Base-by-base conservation (phyloP, 2,329 filamentous ascomycete genomes). In the Fusarium anthophilum region DNA sequence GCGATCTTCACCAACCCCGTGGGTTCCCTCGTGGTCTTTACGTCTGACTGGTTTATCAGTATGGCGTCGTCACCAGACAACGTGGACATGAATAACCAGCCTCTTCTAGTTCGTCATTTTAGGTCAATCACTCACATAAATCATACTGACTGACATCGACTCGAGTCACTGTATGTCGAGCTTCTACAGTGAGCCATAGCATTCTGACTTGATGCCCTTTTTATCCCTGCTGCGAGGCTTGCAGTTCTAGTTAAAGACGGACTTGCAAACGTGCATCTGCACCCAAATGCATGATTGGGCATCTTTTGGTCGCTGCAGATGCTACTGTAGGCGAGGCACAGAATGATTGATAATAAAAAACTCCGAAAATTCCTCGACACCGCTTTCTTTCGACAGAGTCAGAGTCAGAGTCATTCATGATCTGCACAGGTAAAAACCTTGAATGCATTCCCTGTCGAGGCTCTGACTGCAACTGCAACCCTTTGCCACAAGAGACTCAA, bases 11-110 rank as follows among this genome's bases (percentile, higher is more conserved):
- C 41, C 72, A 74, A 61, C 60, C 72, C 62, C 72, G 53, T 68
- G 41, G 45, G 41, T 62, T 72, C 28, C 15, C 66, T 69, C 48
- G 65, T 63, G 66, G 66, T 47, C 38, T 51, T 39, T 18, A 50
- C 48, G 32, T 69, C 66, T 69, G 66, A 69, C 66, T 69, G 66
- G 66, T 47, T 68, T 59, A 38, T 39, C n/a, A 50, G 63, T 45
- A 70, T 50, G 64, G 63, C 64, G 72, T 72, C 70, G 74, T 75
- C 70, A 77, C 74, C 66, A 43, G 55, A 60, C 56, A 75, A 63
- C 74, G 72, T 70, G 60, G 47, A 66, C 74, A 56, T 66, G 41
- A 67, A 50, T 59, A 38, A 53, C 73, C 73, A 75, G 53, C 70
- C 68, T 70, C 70, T 68, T 59, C 18, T 15, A 53, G 28, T 62